Conservation (phyloP, 2,329 filamentous ascomycete species). For the Aspergillus sp. region DNA sequence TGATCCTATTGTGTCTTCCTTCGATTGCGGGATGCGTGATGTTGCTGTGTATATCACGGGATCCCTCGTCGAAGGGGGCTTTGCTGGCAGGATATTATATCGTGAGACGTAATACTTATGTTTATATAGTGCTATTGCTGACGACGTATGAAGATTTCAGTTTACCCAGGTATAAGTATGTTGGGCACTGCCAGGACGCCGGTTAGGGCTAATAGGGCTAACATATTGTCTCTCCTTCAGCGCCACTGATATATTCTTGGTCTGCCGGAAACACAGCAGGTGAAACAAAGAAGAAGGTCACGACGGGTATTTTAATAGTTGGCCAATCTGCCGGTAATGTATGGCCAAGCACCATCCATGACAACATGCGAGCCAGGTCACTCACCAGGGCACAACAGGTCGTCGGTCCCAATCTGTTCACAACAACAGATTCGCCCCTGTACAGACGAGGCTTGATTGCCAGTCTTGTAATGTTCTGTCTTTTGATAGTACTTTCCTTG, state of each 20-base stretch:
- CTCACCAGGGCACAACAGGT: slow-evolving; percentile 29
- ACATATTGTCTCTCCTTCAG: slow-evolving; percentile 21
- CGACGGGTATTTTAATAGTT: slow-evolving; percentile 57
- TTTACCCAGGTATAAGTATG: slow-evolving; percentile 51
- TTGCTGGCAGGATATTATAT: slow-evolving; percentile 53
- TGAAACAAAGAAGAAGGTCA: slow-evolving; percentile 62
- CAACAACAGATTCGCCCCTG: slow-evolving; percentile 50
- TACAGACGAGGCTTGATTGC: slow-evolving; percentile 52
- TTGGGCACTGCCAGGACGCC: not conserved
- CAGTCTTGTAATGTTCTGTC: slow-evolving; percentile 50
- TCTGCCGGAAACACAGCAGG: slow-evolving; percentile 57
- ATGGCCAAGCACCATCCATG: slow-evolving; percentile 2
- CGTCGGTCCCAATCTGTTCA: slow-evolving; percentile 57
- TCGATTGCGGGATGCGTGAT: slow-evolving; percentile 51
- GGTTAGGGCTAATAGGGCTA: not conserved
- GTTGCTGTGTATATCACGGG: slow-evolving; percentile 44
- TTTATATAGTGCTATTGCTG: slow-evolving; percentile 1
- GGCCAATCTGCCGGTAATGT: slow-evolving; percentile 57
- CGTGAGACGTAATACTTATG: slow-evolving; percentile 8
- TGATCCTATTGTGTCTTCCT: slow-evolving; percentile 48
- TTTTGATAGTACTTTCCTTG: slow-evolving; percentile 48
- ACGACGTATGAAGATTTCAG: slow-evolving; percentile 37
- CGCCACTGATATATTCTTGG: slow-evolving; percentile 62
- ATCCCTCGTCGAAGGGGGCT: slow-evolving; percentile 39
- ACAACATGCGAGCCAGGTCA: no score